Percentiles rank a stretch among this genome's conserved stretches.
Conservation (phyloP, 345 rosid species). For the Rhizophora mangle region DNA sequence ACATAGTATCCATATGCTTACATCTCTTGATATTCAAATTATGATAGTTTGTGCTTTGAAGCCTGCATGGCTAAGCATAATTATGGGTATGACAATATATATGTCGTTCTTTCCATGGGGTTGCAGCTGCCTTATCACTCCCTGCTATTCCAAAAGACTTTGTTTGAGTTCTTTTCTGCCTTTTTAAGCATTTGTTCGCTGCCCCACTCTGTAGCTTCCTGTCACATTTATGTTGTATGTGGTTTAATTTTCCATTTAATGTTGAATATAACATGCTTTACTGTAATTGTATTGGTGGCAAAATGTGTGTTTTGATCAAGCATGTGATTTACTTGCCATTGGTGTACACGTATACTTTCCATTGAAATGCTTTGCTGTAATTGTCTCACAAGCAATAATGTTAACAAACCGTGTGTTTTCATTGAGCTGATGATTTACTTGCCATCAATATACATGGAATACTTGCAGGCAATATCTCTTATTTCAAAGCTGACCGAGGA, state of each 20-base stretch:
- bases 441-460: slow-evolving; percentile 2
- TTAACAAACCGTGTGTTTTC: background rate
- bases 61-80: too few relatives aligned
- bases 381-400: background rate
- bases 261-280: background rate
- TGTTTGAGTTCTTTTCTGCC: background rate
- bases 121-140: too few relatives aligned
- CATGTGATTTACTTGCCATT: too few relatives aligned
- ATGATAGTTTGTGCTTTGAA: too few relatives aligned
- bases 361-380: too few relatives aligned
- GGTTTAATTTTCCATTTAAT: background rate
- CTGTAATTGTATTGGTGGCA: background rate
- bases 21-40: too few relatives aligned
- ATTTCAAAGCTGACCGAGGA: slow-evolving; percentile 61
- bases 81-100: too few relatives aligned
- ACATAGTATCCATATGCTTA: too few relatives aligned
- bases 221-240: background rate
- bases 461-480: slow-evolving; percentile 49
- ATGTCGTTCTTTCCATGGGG: too few relatives aligned
- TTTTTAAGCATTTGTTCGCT: background rate
- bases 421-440: slow-evolving; percentile 1
- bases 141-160: too few relatives aligned
- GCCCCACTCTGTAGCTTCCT: background rate
- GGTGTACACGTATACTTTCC: too few relatives aligned
- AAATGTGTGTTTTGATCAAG: background rate